Evolutionary conservation across 2,329 filamentous ascomycete species (phyloP).

Genomic region (Rhinocladiella mackenziei): DNA sequence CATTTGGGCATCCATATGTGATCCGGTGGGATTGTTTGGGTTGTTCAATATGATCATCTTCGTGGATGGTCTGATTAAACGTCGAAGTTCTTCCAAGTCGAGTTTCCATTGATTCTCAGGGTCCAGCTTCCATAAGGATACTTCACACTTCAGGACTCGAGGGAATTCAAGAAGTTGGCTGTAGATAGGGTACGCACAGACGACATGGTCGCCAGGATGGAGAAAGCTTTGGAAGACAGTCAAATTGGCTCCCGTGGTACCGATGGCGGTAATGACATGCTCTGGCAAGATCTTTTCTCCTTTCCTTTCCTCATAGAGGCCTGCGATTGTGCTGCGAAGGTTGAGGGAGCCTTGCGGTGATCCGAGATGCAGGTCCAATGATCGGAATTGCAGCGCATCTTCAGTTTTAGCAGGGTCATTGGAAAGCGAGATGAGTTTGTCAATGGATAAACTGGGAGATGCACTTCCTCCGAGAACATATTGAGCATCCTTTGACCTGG

Average conservation of each 20-base stretch:
- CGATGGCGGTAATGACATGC: conserved; percentile 72
- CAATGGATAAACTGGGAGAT: conserved; percentile 60
- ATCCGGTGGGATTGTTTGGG: conserved; percentile 78
- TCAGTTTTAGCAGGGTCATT: conserved; percentile 36
- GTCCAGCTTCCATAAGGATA: conserved; percentile 70
- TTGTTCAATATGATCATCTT: conserved; percentile 66
- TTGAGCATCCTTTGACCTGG: conserved; percentile 10
- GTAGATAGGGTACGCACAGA: conserved; percentile 83
- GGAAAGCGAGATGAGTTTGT: conserved; percentile 59
- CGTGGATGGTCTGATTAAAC: conserved; percentile 50
- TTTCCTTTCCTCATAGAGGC: conserved; percentile 24
- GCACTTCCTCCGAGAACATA: conserved; percentile 24
- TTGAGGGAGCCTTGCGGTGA: conserved; percentile 29
- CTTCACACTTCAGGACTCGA: conserved; percentile 67
- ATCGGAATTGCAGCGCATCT: conserved; percentile 18
- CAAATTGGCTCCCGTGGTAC: conserved; percentile 79
- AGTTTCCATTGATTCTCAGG: conserved; percentile 63
- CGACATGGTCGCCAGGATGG: conserved; percentile 69
- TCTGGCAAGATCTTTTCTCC: conserved; percentile 43
- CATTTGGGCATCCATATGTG: conserved; percentile 62
- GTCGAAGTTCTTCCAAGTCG: conserved; percentile 61
- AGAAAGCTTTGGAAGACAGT: conserved; percentile 69
- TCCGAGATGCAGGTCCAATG: conserved; percentile 28
- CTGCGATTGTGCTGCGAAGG: conserved; percentile 32
- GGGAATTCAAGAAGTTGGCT: conserved; percentile 78